phyloP scores from a whole-genome alignment of 192 early-diverging fungal genomes.

The Coemansia sp. region DNA sequence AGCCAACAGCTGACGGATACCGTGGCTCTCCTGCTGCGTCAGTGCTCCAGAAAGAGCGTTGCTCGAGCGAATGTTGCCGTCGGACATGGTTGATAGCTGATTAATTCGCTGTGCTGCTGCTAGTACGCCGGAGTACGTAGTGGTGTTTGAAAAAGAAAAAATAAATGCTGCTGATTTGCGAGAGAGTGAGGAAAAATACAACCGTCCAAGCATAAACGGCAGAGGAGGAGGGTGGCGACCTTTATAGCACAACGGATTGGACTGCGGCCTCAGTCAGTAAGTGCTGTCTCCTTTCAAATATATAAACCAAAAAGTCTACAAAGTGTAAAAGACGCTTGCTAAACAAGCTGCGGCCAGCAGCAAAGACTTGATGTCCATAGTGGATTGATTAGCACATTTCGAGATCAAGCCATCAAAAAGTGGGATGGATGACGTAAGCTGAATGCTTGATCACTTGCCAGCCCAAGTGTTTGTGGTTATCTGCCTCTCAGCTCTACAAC shows the following conservation, averaged over 20 bases:
- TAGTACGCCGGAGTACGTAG: not conserved
- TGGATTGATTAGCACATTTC: too few species aligned
- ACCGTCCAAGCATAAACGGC: not conserved
- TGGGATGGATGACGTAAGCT: not conserved
- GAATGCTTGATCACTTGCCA: not conserved
- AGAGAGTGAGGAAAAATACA: not conserved
- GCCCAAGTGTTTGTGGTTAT: not conserved
- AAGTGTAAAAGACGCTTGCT: not conserved
- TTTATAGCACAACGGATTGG: not conserved
- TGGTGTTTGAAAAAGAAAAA: not conserved
- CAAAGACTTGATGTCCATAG: not conserved
- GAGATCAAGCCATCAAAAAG: not conserved
- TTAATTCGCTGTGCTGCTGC: not conserved
- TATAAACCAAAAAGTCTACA: not conserved
- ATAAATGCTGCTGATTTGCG: not conserved
- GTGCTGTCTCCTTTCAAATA: not conserved
- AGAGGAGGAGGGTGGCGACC: not conserved
- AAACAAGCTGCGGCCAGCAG: not conserved
- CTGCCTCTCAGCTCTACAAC: not conserved
- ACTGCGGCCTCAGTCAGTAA: not conserved
- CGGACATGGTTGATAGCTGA: conserved; percentile 6
- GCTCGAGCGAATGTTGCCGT: not conserved
- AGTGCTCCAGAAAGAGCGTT: conserved; percentile 11
- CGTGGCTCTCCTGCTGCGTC: conserved; percentile 29
- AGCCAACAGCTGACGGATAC: conserved; percentile 29